These are phyloP conservation scores for Sanghuangporus sanghuang DNA, from an alignment of 1,284 basidiomycete species.

Conservation along the genomic window DNA sequence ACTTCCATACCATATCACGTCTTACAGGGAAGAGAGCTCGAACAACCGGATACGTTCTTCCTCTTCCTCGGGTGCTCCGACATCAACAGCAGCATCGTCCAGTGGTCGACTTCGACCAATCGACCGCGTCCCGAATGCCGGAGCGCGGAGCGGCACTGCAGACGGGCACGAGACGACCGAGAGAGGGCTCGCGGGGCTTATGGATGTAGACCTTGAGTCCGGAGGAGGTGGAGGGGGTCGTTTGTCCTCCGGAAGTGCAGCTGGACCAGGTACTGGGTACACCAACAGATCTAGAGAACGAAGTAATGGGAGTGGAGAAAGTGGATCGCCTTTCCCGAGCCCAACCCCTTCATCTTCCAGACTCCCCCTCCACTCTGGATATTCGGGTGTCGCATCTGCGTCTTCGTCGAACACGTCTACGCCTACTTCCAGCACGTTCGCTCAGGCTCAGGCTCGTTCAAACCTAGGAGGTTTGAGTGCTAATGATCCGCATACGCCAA, in stretches of 20 bases:
- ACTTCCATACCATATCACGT: background rate
- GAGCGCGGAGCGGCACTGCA: slow-evolving; percentile 56
- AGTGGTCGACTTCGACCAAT: slow-evolving; percentile 52
- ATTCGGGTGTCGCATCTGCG: background rate
- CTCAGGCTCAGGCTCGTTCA: background rate
- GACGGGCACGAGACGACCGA: slow-evolving; percentile 59
- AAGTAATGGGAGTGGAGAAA: background rate
- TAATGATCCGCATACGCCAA: background rate
- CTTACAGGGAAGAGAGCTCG: slow-evolving; percentile 12
- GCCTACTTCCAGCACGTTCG: background rate
- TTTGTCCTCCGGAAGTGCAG: slow-evolving; percentile 32
- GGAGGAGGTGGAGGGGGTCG: background rate
- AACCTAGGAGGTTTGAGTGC: background rate
- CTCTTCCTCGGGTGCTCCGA: slow-evolving; percentile 54
- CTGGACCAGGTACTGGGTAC: background rate
- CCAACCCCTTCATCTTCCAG: background rate
- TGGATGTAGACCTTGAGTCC: slow-evolving; percentile 35
- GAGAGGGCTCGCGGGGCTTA: slow-evolving; percentile 35
- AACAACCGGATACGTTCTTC: slow-evolving; percentile 17
- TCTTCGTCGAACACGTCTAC: background rate
- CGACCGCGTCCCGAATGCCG: slow-evolving; percentile 62
- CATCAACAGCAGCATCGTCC: slow-evolving; percentile 34
- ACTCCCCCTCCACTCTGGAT: background rate
- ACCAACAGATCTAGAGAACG: background rate
- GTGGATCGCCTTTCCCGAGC: background rate